Evolutionary conservation across 2,329 filamentous ascomycete genomes (phyloP).

Genomic region (Teratosphaeria destructans): DNA sequence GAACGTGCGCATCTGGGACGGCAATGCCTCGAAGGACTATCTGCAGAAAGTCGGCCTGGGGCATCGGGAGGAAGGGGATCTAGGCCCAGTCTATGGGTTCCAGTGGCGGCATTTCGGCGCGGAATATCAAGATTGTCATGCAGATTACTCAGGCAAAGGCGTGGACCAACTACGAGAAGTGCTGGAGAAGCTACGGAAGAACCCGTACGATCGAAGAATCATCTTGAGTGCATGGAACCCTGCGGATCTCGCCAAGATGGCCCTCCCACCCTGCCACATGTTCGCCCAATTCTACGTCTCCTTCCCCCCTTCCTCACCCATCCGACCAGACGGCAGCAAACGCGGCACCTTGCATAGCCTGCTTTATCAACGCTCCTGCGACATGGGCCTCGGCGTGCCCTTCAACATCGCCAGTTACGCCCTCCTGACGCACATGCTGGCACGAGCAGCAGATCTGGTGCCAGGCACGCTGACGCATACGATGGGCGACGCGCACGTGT

Average conservation of each 20-base stretch:
- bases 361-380: constrained; percentile 86
- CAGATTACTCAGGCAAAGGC: constrained; percentile 78
- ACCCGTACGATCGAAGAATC: constrained; percentile 80
- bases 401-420: constrained; percentile 98
- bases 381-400: constrained; percentile 93
- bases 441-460: constrained; percentile 71
- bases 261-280: constrained; percentile 90
- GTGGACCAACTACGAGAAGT: constrained; percentile 89
- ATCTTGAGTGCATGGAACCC: constrained; percentile 94
- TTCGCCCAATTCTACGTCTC: constrained; percentile 94
- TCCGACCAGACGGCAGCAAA: constrained; percentile 21
- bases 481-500: constrained; percentile 98
- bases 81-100: constrained; percentile 95
- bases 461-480: constrained; percentile 86
- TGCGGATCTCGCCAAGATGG: constrained; percentile 75
- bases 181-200: constrained; percentile 72
- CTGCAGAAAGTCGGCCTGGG: constrained; percentile 75
- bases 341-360: constrained; percentile 74
- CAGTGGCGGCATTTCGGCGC: constrained; percentile 98
- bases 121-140: constrained; percentile 65
- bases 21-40: constrained; percentile 83
- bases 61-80: constrained; percentile 75
- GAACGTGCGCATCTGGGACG: constrained; percentile 96
- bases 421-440: constrained; percentile 88
- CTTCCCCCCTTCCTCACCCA: constrained; percentile 42